Evolutionary conservation across 176 grass and related monocot species (phyloP).

Genomic region (Oryza brachyantha): DNA sequence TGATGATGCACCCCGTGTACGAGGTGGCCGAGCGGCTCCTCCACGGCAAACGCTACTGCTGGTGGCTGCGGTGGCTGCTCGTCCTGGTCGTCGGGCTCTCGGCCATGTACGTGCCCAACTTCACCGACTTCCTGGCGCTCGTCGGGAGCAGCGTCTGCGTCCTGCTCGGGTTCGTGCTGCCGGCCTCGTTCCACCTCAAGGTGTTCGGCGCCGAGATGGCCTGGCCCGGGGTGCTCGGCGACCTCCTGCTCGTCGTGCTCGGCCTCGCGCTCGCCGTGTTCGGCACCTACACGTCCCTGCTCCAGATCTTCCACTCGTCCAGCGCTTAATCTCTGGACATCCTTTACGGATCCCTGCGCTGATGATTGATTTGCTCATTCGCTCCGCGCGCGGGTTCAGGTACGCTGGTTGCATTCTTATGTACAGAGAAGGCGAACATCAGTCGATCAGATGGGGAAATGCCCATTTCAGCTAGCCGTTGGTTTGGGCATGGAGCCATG

Average conservation of each 20-base stretch:
- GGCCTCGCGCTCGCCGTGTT: slow-evolving; percentile 62
- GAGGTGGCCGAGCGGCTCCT: slow-evolving; percentile 90
- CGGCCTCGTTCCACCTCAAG: slow-evolving; percentile 83
- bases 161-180: slow-evolving; percentile 82
- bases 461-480: slow-evolving; percentile 17
- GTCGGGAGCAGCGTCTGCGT: slow-evolving; percentile 92
- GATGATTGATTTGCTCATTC: neutral
- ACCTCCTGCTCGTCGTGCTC: slow-evolving; percentile 45
- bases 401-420: neutral
- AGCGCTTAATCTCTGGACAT: slow-evolving; percentile 17
- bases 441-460: neutral
- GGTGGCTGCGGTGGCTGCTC: slow-evolving; percentile 76
- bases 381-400: slow-evolving; percentile 10
- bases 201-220: slow-evolving; percentile 69
- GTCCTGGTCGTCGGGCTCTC: slow-evolving; percentile 53
- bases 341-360: neutral
- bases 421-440: slow-evolving; percentile 9
- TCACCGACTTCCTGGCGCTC: slow-evolving; percentile 84
- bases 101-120: slow-evolving; percentile 83
- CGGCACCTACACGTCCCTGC: slow-evolving; percentile 84
- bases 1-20: slow-evolving; percentile 99
- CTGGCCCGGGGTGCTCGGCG: slow-evolving; percentile 39
- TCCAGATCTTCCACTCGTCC: slow-evolving; percentile 69
- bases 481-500: slow-evolving; percentile 35
- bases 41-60: slow-evolving; percentile 71